phyloP scores from a whole-genome alignment of 2,329 filamentous ascomycete species.

The Fusarium pseudograminearum region DNA sequence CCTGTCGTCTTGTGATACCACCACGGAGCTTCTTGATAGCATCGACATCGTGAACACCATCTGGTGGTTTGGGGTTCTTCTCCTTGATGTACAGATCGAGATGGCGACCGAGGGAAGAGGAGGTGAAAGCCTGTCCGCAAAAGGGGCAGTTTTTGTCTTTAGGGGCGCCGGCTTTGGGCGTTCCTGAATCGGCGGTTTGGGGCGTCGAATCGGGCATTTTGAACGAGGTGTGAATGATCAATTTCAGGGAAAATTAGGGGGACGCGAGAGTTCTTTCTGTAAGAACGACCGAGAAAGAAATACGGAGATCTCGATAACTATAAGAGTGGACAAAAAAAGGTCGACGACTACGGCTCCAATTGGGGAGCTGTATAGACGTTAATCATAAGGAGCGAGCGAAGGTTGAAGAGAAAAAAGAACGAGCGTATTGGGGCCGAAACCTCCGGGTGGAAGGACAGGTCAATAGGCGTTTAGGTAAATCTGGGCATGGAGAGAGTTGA shows the following conservation, averaged over 20 bases:
- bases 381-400: constrained; percentile 50
- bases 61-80: constrained; percentile 87
- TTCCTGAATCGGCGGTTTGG: constrained; percentile 54
- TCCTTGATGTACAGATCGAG: constrained; percentile 94
- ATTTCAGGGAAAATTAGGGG: constrained; percentile 21
- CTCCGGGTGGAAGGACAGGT: constrained; percentile 29
- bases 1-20: constrained; percentile 86
- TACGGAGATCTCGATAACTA: constrained; percentile 27
- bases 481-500: constrained; percentile 11
- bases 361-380: constrained; percentile 46
- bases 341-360: constrained; percentile 44
- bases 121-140: constrained; percentile 91
- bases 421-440: constrained; percentile 49
- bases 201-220: constrained; percentile 52
- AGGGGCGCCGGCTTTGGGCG: constrained; percentile 59
- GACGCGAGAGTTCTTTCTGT: constrained; percentile 6
- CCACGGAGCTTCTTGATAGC: constrained; percentile 87
- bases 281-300: constrained; percentile 25
- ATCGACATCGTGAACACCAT: constrained; percentile 90
- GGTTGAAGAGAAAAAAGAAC: constrained; percentile 41
- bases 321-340: constrained; percentile 26
- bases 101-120: constrained; percentile 91
- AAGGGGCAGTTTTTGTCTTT: constrained; percentile 93
- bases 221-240: constrained; percentile 11
- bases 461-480: constrained; percentile 21